Evolutionary conservation across 768 basidiomycete species (phyloP), one percentile per base, ranked within the genome.

Genomic region (Tricholomella constricta): DNA sequence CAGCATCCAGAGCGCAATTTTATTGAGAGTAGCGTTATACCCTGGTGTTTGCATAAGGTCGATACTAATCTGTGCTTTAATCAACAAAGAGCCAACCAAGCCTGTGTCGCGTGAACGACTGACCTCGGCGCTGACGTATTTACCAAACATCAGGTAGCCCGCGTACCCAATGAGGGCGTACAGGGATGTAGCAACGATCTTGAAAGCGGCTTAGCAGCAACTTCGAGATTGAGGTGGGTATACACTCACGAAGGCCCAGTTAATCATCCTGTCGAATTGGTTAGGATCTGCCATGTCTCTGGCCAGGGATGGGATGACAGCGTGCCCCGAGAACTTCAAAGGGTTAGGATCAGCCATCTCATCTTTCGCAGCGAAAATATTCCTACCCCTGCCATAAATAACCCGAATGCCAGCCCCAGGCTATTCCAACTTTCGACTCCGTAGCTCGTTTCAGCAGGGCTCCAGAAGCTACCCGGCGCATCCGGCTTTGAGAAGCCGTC

Each of bases 131-230:
- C 83, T 84, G 44, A 95, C 91, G 27, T 66, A 61, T 44, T 80
- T 75, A 9, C 94, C 93, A 64, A 93, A 94, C 96, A 98, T 98
- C 17, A 91, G 68, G 61, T 97, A 98, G 0, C 95, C 96, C 17
- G 84, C 85, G 40, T 80, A 82, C 4, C 89, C 93, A 25, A 94
- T 85, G 10, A 87, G 55, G n/a, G 74, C 66, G 58, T 86, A 86
- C 25, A 90, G 71, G 31, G 74, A 70, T 1, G 88, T 86, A 19
- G 89, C 82, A 42, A 85, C 73, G 19, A 75, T 59, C 88, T 89
- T 49, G 12, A 32, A 46, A 79, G 56, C n/a, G 31, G 23, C 38
- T 12, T 22, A 25, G 36, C 23, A 15, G 22, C 20, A 25, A 22
- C 7, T 23, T 26, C 19, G 14, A 32, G 9, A 36, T 4, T 6